Conservation (phyloP, 306 rosid genomes). For the Cucumis hystrix region DNA sequence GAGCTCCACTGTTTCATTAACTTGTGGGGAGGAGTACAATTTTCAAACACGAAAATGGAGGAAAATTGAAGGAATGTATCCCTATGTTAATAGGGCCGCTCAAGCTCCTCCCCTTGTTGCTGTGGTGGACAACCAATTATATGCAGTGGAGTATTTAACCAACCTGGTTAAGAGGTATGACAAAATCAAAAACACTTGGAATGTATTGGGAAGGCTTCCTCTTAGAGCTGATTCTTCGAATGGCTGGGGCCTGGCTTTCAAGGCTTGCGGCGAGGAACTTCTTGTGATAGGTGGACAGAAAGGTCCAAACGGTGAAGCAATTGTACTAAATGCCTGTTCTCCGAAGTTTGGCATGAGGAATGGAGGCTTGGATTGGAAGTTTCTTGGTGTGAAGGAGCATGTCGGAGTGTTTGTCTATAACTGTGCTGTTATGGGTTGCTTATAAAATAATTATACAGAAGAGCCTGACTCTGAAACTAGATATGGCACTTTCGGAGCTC, state of each 20-base stretch:
- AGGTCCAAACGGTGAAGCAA: slow-evolving; percentile 14
- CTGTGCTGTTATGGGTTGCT: slow-evolving; percentile 30
- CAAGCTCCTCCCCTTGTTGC: slow-evolving; percentile 33
- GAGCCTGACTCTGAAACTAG: neutral
- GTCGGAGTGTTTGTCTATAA: slow-evolving; percentile 26
- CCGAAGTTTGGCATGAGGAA: slow-evolving; percentile 11
- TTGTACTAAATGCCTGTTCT: slow-evolving; percentile 16
- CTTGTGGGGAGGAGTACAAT: slow-evolving; percentile 27
- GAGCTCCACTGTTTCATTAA: slow-evolving; percentile 10
- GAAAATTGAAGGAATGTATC: slow-evolving; percentile 23
- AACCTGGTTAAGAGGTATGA: slow-evolving; percentile 20
- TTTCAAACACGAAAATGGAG: slow-evolving; percentile 15
- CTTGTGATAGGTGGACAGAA: slow-evolving; percentile 20
- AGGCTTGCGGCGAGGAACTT: slow-evolving; percentile 20
- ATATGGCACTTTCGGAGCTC: neutral
- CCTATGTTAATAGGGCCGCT: slow-evolving; percentile 8
- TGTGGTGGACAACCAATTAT: slow-evolving; percentile 23
- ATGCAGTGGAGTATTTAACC: slow-evolving; percentile 16
- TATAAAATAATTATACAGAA: neutral
- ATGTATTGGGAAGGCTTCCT: slow-evolving; percentile 17
- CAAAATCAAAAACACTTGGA: slow-evolving; percentile 16
- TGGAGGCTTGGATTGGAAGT: slow-evolving; percentile 18
- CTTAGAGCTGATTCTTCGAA: slow-evolving; percentile 15
- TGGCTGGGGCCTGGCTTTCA: slow-evolving; percentile 31
- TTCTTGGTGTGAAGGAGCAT: slow-evolving; percentile 14